Evolutionary conservation across 192 early-diverging fungal genomes (phyloP).

Genomic region (Gonapodya sp.): DNA sequence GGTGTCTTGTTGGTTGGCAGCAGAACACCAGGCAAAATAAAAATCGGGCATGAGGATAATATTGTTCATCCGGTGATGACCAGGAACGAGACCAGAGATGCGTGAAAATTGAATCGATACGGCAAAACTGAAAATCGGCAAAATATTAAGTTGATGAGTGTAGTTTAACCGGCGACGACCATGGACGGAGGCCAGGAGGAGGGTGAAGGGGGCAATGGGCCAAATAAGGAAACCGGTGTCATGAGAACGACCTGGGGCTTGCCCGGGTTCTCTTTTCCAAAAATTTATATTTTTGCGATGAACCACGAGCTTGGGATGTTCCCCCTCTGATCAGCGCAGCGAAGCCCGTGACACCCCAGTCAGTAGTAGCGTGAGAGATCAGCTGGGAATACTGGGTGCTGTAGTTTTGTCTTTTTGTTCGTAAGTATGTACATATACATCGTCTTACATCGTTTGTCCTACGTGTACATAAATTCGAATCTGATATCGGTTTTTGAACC

Average conservation of each 20-base stretch:
- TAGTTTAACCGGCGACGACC: constrained; percentile 1
- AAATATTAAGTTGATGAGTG: background rate
- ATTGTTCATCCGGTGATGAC: background rate
- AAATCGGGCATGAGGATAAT: background rate
- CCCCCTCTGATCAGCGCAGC: background rate
- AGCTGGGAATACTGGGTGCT: no score
- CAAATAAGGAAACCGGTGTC: constrained; percentile 4
- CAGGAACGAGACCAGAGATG: background rate
- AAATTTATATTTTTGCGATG: constrained; percentile 2
- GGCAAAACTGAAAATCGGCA: background rate
- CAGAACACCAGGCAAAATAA: background rate
- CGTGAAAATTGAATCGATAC: background rate
- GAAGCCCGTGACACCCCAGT: no score
- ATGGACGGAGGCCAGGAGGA: background rate
- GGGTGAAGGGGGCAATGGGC: constrained; percentile 1
- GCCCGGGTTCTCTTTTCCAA: background rate
- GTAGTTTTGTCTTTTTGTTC: no score
- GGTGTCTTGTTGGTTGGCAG: no score
- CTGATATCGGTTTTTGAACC: no score
- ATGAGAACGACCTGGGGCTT: background rate
- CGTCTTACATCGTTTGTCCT: no score
- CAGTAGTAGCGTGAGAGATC: no score
- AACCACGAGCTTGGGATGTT: background rate
- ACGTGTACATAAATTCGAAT: no score
- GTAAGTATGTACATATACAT: no score